phyloP scores from a whole-genome alignment of 352 stramenopile genomes.

The Blastocystis sp. region DNA sequence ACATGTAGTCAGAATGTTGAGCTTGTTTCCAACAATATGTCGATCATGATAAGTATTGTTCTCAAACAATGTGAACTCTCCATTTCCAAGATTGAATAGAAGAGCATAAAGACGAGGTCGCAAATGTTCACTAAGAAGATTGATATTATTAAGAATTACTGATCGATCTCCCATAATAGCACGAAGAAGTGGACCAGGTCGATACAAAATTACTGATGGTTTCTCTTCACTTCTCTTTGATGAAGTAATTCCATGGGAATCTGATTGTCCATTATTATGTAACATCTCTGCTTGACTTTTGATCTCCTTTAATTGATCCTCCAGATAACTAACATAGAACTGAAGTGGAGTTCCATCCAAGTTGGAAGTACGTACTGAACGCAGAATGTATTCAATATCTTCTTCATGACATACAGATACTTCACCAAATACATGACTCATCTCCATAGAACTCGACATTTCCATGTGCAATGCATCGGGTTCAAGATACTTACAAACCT shows the following conservation, averaged over 20 bases:
- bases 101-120: not conserved
- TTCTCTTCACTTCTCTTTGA: too few species aligned
- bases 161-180: not conserved
- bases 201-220: not conserved
- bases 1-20: not conserved
- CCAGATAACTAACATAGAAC: too few species aligned
- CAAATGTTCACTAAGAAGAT: conserved; percentile 1
- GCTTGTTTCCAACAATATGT: not conserved
- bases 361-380: not conserved
- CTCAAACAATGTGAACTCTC: not conserved
- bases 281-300: too few species aligned
- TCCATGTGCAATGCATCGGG: not conserved
- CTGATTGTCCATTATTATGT: too few species aligned
- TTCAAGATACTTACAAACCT: not conserved
- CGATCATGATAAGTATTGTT: not conserved
- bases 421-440: not conserved
- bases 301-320: too few species aligned
- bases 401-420: not conserved
- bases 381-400: not conserved
- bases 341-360: too few species aligned
- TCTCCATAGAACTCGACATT: not conserved
- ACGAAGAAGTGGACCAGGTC: not conserved
- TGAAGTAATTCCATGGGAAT: too few species aligned
- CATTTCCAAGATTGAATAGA: not conserved
- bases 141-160: not conserved